Base-by-base conservation (phyloP, 192 early-diverging fungal genomes). In the Linderina pennispora region DNA sequence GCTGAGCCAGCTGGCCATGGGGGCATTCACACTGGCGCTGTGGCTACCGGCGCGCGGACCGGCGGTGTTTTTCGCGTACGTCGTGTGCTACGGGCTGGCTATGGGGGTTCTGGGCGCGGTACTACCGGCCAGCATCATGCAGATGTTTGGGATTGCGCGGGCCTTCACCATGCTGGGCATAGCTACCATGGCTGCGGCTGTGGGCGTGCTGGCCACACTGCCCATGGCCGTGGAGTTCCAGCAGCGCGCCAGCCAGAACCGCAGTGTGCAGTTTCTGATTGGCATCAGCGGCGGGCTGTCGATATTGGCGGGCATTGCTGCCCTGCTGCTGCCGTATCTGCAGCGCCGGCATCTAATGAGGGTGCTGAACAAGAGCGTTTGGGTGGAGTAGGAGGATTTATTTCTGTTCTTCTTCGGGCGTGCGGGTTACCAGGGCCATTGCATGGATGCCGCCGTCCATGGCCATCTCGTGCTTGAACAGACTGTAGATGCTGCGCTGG, bases 391-490 rank as follows among this genome's bases (percentile, higher is more conserved):
- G 6, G 11, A 31, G 6, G 28, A 31, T 31, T 31, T 31, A 31
- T 11, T 31, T 74, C n/a, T 51, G 58, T 15, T 73, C 45, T 44
- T 92, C 88, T 8, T 58, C 60, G 1, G 77, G 78, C 1, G 89
- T 91, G 69, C 86, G 89, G 7, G 89, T 88, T 14, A 77, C 82
- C 25, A 94, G 63, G 3, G 78, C 65, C 33, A 94, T 59, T 3
- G 91, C 89, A 47, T 94, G 91, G 6, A 94, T 55, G 5, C 87
- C 82, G 23, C 74, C 73, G 8, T 81, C 76, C 43, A 85, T 62
- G 23, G 89, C 82, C 53, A 91, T 66, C 48, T 94, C 87, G 3
- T 58, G 32, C 31, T 48, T 54, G 38, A 92, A 50, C n/a, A 89
- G 50, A 8, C 46, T 43, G 51, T 91, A 89, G 9, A 94, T 77